These are phyloP conservation scores for Mollisia scopiformis DNA, from an alignment of 2,329 filamentous ascomycete species.

Conservation along the genomic window DNA sequence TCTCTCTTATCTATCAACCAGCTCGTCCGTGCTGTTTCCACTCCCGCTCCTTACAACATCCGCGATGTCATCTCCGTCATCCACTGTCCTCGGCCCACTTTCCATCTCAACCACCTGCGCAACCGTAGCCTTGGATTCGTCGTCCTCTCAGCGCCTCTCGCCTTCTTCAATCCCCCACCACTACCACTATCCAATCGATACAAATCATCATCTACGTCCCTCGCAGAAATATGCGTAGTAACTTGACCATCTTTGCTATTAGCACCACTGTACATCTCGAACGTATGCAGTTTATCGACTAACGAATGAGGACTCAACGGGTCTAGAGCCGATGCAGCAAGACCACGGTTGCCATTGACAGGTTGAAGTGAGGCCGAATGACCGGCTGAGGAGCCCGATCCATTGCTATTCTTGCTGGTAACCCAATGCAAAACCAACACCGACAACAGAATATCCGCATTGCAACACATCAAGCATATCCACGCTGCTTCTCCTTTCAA, in stretches of 20 bases:
- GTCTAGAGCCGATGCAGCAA: not conserved
- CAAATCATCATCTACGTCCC: not conserved
- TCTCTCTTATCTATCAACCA: too few relatives aligned
- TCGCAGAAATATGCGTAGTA: conserved; percentile 2
- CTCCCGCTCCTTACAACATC: not conserved
- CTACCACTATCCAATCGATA: not conserved
- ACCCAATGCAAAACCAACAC: conserved; percentile 64
- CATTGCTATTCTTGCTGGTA: conserved; percentile 40
- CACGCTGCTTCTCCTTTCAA: conserved; percentile 64
- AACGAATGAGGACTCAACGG: not conserved
- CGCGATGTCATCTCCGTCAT: not conserved
- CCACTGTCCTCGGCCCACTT: not conserved
- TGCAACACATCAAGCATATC: conserved; percentile 68
- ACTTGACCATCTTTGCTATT: not conserved
- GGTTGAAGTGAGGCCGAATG: not conserved
- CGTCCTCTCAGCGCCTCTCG: not conserved
- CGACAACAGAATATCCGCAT: conserved; percentile 63
- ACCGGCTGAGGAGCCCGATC: not conserved
- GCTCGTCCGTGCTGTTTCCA: too few relatives aligned
- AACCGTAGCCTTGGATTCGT: not conserved
- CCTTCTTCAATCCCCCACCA: not conserved
- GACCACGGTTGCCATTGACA: not conserved
- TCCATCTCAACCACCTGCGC: not conserved
- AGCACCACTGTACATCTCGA: not conserved
- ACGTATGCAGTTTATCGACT: not conserved